A percentile compares a stretch with the other conserved stretches of the same genome.
These are phyloP conservation scores for Beauveria sp. DNA, from an alignment of 2,329 filamentous ascomycete genomes.

Conservation along the genomic window DNA sequence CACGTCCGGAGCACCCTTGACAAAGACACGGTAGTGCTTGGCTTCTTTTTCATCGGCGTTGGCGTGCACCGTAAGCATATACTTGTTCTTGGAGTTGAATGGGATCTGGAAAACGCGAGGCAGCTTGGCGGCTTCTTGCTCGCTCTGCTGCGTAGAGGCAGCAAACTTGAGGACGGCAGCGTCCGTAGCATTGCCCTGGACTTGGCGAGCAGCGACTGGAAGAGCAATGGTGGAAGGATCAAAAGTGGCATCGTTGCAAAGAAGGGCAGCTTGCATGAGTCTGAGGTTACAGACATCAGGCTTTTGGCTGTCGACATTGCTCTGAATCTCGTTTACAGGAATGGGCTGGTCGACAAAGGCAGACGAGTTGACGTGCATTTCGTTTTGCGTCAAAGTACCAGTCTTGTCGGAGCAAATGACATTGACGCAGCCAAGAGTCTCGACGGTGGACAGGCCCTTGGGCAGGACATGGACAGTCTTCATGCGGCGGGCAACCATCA, in stretches of 20 bases:
- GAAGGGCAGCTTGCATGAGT: constrained; percentile 23
- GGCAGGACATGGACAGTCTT: constrained; percentile 34
- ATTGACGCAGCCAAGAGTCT: constrained; percentile 36
- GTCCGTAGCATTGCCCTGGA: constrained; percentile 37
- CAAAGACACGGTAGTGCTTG: constrained; percentile 33
- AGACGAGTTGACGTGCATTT: constrained; percentile 35
- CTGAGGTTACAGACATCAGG: constrained; percentile 14
- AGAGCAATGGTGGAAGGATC: constrained; percentile 29
- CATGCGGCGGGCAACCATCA: constrained; percentile 36
- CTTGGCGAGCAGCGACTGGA: constrained; percentile 25
- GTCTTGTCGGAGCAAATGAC: constrained; percentile 38
- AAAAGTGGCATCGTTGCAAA: constrained; percentile 37
- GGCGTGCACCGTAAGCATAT: constrained; percentile 35
- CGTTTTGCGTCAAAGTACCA: constrained; percentile 35
- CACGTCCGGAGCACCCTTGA: constrained; percentile 49
- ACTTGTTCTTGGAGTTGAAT: constrained; percentile 45
- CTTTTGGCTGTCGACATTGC: constrained; percentile 13
- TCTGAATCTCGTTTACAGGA: constrained; percentile 20
- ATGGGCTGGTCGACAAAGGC: constrained; percentile 28
- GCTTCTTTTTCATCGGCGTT: constrained; percentile 19
- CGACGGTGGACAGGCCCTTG: constrained; percentile 34
- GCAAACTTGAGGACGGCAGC: constrained; percentile 34
- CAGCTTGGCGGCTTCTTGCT: constrained; percentile 13
- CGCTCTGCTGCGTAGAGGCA: constrained; percentile 17
- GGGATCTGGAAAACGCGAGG: constrained; percentile 33